Evolutionary conservation across 2,329 filamentous ascomycete genomes (phyloP).

Genomic region (Chrysosphaeria jannelii): DNA sequence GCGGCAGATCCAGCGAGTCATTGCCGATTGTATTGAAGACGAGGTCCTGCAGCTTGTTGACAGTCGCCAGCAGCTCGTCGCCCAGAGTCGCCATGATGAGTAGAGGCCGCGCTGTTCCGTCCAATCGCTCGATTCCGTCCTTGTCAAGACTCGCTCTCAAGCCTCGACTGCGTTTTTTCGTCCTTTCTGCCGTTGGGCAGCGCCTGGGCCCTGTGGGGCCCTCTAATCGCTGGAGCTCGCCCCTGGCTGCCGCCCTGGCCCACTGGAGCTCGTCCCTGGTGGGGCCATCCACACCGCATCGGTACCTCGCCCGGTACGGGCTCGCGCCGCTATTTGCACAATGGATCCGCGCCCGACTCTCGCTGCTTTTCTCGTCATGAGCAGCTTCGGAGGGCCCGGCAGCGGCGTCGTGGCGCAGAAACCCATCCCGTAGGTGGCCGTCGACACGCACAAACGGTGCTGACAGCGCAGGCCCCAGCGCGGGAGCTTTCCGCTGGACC

Average conservation of each 20-base stretch:
- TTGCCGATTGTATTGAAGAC: conserved; percentile 99
- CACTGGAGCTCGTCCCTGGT: too few relatives aligned
- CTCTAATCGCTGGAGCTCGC: too few relatives aligned
- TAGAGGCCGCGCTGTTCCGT: too few relatives aligned
- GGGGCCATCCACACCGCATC: too few relatives aligned
- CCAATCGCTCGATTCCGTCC: background rate
- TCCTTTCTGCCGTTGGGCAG: too few relatives aligned
- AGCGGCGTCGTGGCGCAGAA: conserved; percentile 6
- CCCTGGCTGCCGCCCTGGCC: too few relatives aligned
- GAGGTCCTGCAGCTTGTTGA: conserved; percentile 95
- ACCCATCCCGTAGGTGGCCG: conserved; percentile 8
- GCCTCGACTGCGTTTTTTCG: too few relatives aligned
- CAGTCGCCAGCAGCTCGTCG: conserved; percentile 77
- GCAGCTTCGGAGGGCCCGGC: conserved; percentile 7
- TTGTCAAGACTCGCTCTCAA: too few relatives aligned
- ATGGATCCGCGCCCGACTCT: too few relatives aligned
- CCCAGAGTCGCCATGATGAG: conserved; percentile 62
- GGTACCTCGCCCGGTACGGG: too few relatives aligned
- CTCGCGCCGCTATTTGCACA: too few relatives aligned
- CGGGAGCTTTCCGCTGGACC: conserved; percentile 87
- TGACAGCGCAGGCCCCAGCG: conserved; percentile 42
- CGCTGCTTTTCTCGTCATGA: conserved; percentile 6
- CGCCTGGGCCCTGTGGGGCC: too few relatives aligned
- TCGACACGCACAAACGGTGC: conserved; percentile 1
- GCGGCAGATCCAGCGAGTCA: conserved; percentile 85